These are phyloP conservation scores for Amyloporia xantha DNA, from an alignment of 768 basidiomycete genomes.

Conservation along the genomic window DNA sequence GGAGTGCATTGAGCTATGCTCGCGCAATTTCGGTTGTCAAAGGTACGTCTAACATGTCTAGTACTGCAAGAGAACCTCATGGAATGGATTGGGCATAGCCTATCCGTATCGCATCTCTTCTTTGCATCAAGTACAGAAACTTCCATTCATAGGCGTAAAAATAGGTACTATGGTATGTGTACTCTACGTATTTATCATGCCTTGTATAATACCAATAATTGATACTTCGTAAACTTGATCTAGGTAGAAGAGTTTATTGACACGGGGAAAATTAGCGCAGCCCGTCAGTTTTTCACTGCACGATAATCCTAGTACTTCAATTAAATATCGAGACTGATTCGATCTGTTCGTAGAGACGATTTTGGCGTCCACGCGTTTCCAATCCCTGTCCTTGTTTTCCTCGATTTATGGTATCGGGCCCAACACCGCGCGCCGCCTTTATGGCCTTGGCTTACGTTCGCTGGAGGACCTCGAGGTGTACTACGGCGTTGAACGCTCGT, in stretches of 20 bases:
- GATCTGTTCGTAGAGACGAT: conserved; percentile 50
- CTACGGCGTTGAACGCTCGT: conserved; percentile 38
- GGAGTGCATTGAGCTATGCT: conserved; percentile 66
- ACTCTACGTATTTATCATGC: no score
- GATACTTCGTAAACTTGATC: background rate
- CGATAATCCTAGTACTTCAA: no score
- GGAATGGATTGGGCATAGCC: no score
- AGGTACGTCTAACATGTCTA: conserved; percentile 10
- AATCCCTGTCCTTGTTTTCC: conserved; percentile 49
- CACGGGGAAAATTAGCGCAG: conserved; percentile 51
- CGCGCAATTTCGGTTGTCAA: conserved; percentile 58
- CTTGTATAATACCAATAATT: background rate
- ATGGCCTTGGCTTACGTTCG: conserved; percentile 58
- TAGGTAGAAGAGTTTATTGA: conserved; percentile 61
- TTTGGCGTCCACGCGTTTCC: conserved; percentile 43
- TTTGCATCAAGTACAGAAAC: conserved; percentile 21
- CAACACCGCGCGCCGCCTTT: conserved; percentile 57
- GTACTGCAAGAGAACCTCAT: no score
- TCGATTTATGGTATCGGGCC: conserved; percentile 73
- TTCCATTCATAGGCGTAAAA: conserved; percentile 36
- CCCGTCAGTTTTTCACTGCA: no score
- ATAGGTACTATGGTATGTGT: conserved; percentile 27
- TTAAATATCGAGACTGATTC: no score
- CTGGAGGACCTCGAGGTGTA: conserved; percentile 63
- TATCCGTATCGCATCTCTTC: conserved; percentile 27